phyloP scores from a whole-genome alignment of 176 grass and related monocot species.

The Phyllostachys edulis region DNA sequence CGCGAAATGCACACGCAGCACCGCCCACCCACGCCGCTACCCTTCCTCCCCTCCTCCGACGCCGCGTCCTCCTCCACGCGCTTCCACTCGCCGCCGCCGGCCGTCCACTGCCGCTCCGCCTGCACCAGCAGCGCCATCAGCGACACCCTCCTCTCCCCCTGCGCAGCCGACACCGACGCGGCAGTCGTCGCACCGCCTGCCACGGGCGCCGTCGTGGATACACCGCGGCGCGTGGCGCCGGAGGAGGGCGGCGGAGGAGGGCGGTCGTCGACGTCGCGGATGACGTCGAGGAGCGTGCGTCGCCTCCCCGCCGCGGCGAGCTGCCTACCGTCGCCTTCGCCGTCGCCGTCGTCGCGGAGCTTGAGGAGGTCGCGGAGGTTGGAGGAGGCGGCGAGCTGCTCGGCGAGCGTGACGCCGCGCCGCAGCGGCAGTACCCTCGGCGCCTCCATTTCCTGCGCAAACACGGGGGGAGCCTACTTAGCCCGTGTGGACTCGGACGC shows the following conservation, averaged over 20 bases:
- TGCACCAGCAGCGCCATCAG: slow-evolving; percentile 87
- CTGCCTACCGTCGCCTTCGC: background rate
- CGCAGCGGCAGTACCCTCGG: slow-evolving; percentile 9
- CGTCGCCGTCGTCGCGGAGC: slow-evolving; percentile 36
- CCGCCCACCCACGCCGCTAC: background rate
- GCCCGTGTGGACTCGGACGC: background rate
- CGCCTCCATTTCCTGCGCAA: slow-evolving; percentile 38
- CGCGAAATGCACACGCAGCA: slow-evolving; percentile 85
- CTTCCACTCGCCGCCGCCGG: slow-evolving; percentile 8
- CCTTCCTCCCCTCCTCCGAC: background rate
- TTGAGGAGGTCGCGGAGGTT: slow-evolving; percentile 58
- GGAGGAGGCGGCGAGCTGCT: slow-evolving; percentile 66
- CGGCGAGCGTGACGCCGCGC: slow-evolving; percentile 69
- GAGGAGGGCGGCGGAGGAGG: background rate
- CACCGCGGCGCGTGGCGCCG: background rate
- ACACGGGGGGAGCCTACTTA: background rate
- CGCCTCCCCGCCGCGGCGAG: slow-evolving; percentile 2
- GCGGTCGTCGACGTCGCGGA: slow-evolving; percentile 27
- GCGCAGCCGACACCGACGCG: background rate
- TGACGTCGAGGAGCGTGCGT: slow-evolving; percentile 37
- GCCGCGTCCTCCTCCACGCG: slow-evolving; percentile 10
- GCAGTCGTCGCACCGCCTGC: background rate
- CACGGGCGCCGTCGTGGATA: background rate
- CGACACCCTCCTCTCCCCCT: slow-evolving; percentile 40
- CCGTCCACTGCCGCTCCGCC: slow-evolving; percentile 57